Evolutionary conservation across 1,284 basidiomycete genomes (phyloP).

Genomic region (Baeospora myosura): DNA sequence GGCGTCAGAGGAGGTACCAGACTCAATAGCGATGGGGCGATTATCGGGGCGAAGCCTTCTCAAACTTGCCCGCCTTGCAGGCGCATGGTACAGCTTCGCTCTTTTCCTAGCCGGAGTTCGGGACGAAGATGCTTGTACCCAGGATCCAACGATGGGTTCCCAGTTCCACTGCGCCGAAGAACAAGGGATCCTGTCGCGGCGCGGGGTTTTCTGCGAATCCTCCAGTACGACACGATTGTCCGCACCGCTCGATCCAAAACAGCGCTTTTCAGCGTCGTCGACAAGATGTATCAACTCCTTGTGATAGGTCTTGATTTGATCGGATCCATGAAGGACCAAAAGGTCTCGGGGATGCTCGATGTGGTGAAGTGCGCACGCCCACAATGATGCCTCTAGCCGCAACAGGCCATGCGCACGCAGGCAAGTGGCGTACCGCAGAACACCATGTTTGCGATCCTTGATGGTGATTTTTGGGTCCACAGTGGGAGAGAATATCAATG

Average conservation of each 20-base stretch:
- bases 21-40: too few relatives aligned
- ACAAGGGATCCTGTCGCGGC: background rate
- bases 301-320: slow-evolving; percentile 26
- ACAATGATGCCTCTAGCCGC: slow-evolving; percentile 44
- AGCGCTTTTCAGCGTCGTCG: slow-evolving; percentile 42
- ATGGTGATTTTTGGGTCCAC: slow-evolving; percentile 13
- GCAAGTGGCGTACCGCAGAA: slow-evolving; percentile 25
- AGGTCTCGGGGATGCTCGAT: slow-evolving; percentile 30
- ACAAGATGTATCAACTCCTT: slow-evolving; percentile 36
- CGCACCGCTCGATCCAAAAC: too few relatives aligned
- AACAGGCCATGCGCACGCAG: slow-evolving; percentile 29
- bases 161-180: slow-evolving; percentile 28
- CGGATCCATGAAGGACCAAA: slow-evolving; percentile 13
- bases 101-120: background rate
- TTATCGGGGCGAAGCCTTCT: too few relatives aligned
- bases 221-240: background rate
- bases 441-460: slow-evolving; percentile 15
- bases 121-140: slow-evolving; percentile 23
- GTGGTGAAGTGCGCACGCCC: slow-evolving; percentile 40
- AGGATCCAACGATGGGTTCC: slow-evolving; percentile 37
- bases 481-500: slow-evolving; percentile 21
- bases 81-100: slow-evolving; percentile 19
- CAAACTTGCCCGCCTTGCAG: too few relatives aligned
- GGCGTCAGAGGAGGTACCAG: too few relatives aligned
- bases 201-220: background rate